Evolutionary conservation across 768 basidiomycete species (phyloP), one percentile per base, ranked within the genome.

Genomic region (Auriscalpium orientale): DNA sequence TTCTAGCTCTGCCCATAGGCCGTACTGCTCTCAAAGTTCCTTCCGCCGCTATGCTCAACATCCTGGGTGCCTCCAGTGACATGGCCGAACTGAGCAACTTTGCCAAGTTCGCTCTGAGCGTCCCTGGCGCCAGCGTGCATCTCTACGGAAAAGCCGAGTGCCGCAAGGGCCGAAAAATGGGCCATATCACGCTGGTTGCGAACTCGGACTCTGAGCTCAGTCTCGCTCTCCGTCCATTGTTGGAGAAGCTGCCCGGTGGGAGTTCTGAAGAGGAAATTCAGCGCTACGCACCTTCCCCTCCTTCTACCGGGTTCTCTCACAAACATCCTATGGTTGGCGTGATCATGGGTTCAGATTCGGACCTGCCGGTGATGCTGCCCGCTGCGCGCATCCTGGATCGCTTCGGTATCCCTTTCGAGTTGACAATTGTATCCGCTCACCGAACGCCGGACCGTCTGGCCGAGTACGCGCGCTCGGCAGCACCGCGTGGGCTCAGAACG

Each of bases 281-380:
- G 38, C 61, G 74, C 5, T 80, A 82, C 67, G 76, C 82, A 0
- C 80, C 88, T 0, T 62, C 67, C 0, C 64, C 74, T 0, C 75
- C 77, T 1, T 54, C 64, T 2, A 72, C 77, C 1, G 73, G 76
- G 2, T 73, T 79, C 66, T 80, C 91, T 8, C 79, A 85, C 65
- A 67, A 71, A 0, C 75, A 82, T 51, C 94, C 95, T 7, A 77
- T 98, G 11, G 90, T 98, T 0, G 88, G 90, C 1, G 80, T 99
- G 57, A 94, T 99, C 68, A 99, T 98, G 97, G 97, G 97, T 16
- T 95, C 93, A 10, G 95, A 98, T 71, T 98, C 95, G 13, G 97
- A 99, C 68, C 74, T 99, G n/a, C 90, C 92, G 0, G 83, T 86
- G 18, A 94, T 99, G 87, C 78, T 90, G 15, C 87, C 93, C 6